phyloP scores from a whole-genome alignment of 176 grass and related monocot genomes.

The Carex parvula region DNA sequence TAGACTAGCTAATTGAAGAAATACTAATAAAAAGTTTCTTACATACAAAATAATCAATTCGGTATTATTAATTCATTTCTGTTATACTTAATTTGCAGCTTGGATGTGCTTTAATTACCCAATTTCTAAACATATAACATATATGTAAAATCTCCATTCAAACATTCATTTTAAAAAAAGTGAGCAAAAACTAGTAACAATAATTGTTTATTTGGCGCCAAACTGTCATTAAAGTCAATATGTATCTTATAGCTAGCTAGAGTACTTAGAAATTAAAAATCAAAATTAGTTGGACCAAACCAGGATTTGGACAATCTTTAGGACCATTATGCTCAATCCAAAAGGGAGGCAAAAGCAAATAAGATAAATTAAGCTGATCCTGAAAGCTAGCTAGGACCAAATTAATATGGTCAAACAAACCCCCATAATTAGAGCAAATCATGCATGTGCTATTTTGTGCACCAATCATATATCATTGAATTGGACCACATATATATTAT shows the following conservation, averaged over 20 bases:
- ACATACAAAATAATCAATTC: too few relatives aligned
- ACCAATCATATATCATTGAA: too few relatives aligned
- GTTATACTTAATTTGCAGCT: background rate
- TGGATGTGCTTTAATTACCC: background rate
- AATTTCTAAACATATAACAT: background rate
- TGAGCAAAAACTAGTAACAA: background rate
- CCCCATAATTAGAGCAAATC: background rate
- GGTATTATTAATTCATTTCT: too few relatives aligned
- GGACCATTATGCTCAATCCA: background rate
- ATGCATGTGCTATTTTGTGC: background rate
- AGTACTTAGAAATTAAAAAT: background rate
- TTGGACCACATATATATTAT: too few relatives aligned
- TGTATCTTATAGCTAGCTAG: background rate
- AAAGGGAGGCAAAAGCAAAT: background rate
- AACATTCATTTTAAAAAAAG: background rate
- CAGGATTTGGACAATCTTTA: background rate
- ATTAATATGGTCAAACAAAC: background rate
- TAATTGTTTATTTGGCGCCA: background rate
- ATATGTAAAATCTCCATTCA: background rate
- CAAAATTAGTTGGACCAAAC: background rate
- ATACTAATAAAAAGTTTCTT: too few relatives aligned
- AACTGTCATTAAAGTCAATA: background rate
- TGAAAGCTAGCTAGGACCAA: background rate
- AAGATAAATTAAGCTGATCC: background rate
- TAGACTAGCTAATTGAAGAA: too few relatives aligned